These are phyloP conservation scores for Aphanomyces astaci DNA, from an alignment of 352 stramenopile species.

Conservation along the genomic window DNA sequence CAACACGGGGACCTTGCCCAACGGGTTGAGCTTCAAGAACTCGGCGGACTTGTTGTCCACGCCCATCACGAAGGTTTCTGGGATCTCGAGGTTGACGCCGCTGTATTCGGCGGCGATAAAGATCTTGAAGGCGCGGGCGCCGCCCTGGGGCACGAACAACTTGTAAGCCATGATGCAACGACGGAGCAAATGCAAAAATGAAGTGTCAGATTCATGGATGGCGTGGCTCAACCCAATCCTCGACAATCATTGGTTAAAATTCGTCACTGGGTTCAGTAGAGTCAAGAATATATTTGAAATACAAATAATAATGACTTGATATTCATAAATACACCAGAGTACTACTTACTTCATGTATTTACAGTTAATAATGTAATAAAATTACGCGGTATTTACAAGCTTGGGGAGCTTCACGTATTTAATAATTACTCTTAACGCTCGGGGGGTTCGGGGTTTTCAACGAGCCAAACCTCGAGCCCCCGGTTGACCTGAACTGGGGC, in stretches of 20 bases:
- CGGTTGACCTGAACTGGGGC: too few relatives aligned
- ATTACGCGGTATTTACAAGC: too few relatives aligned
- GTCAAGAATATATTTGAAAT: not conserved
- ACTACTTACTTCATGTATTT: too few relatives aligned
- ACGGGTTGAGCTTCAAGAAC: constrained; percentile 80
- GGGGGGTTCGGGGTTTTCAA: too few relatives aligned
- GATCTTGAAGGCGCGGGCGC: constrained; percentile 88
- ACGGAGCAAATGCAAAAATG: not conserved
- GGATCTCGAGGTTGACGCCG: constrained; percentile 73
- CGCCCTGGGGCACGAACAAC: constrained; percentile 1
- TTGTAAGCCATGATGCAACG: constrained; percentile 10
- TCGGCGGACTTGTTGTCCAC: constrained; percentile 46
- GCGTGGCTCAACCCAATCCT: not conserved
- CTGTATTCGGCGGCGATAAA: constrained; percentile 94
- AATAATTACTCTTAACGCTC: too few relatives aligned
- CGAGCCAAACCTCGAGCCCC: too few relatives aligned
- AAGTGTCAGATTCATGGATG: not conserved
- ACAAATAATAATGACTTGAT: too few relatives aligned
- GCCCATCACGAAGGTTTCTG: constrained; percentile 58
- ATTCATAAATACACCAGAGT: too few relatives aligned
- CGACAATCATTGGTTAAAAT: not conserved
- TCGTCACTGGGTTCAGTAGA: not conserved
- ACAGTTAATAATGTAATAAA: too few relatives aligned
- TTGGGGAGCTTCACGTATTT: too few relatives aligned
- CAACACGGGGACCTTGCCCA: constrained; percentile 81